Percentiles rank a stretch among this genome's conserved stretches.
These are phyloP conservation scores for Aspergillus steynii DNA, from an alignment of 495 filamentous ascomycete species.

Conservation along the genomic window DNA sequence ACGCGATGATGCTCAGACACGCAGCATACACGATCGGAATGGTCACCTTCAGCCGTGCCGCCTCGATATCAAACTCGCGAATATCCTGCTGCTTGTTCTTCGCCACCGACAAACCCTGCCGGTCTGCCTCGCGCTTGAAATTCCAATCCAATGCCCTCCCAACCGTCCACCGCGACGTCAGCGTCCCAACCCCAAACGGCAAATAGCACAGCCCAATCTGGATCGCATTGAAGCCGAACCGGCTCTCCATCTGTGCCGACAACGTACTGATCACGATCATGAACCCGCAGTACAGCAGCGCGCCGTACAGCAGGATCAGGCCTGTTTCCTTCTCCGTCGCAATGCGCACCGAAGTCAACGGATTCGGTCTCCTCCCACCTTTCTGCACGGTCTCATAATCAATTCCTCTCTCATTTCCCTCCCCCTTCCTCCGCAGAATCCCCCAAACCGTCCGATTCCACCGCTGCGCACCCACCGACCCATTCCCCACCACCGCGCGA, in stretches of 20 bases:
- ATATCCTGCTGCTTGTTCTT: constrained; percentile 46
- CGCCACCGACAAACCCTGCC: constrained; percentile 29
- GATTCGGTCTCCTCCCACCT: constrained; percentile 25
- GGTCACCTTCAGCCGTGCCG: constrained; percentile 33
- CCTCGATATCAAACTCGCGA: constrained; percentile 35
- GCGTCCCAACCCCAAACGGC: constrained; percentile 41
- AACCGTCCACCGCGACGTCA: constrained; percentile 34
- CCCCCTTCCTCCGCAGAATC: constrained; percentile 18
- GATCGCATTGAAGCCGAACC: constrained; percentile 43
- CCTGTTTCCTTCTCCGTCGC: constrained; percentile 37
- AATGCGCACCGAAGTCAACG: constrained; percentile 32
- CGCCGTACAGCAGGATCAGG: constrained; percentile 37
- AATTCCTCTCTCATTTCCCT: background rate
- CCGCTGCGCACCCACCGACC: constrained; percentile 35
- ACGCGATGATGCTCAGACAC: constrained; percentile 33
- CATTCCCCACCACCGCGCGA: constrained; percentile 50
- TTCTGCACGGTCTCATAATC: constrained; percentile 17
- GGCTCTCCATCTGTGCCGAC: constrained; percentile 29
- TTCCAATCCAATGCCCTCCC: constrained; percentile 45
- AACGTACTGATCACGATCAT: constrained; percentile 33
- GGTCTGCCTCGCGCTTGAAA: constrained; percentile 36
- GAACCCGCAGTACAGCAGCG: constrained; percentile 25
- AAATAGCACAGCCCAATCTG: constrained; percentile 50
- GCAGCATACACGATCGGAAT: constrained; percentile 37
- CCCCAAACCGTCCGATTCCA: constrained; percentile 40